These are phyloP conservation scores for Cladorrhinum sp. DNA, from an alignment of 2,329 filamentous ascomycete species.

Conservation along the genomic window DNA sequence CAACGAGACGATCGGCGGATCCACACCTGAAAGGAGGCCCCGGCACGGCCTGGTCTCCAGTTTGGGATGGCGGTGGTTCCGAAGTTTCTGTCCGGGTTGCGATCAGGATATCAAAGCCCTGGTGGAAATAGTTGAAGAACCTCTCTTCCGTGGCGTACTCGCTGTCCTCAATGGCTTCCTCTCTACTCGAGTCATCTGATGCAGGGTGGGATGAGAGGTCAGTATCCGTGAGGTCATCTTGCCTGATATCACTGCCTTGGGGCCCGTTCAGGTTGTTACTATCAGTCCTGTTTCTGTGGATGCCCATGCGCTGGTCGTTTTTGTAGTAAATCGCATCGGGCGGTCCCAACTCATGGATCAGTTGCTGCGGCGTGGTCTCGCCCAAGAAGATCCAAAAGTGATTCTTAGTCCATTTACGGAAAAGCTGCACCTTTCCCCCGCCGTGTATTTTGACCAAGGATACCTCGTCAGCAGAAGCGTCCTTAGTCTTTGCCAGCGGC, in stretches of 20 bases:
- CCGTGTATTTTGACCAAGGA: conserved; percentile 76
- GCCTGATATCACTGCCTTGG: conserved; percentile 42
- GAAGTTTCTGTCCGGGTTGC: conserved; percentile 69
- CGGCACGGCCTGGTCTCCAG: conserved; percentile 24
- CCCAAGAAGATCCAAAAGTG: conserved; percentile 73
- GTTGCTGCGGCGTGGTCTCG: conserved; percentile 86
- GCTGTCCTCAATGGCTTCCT: conserved; percentile 55
- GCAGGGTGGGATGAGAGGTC: conserved; percentile 73
- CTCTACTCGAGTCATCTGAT: conserved; percentile 60
- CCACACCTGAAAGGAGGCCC: conserved; percentile 39
- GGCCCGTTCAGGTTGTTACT: conserved; percentile 51
- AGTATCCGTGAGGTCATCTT: conserved; percentile 62
- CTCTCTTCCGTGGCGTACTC: conserved; percentile 62
- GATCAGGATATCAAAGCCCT: conserved; percentile 92
- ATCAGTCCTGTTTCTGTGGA: conserved; percentile 64
- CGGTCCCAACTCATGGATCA: conserved; percentile 85
- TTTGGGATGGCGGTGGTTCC: conserved; percentile 55
- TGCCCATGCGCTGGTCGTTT: conserved; percentile 82
- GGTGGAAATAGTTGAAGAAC: conserved; percentile 97
- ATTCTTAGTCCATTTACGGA: conserved; percentile 65
- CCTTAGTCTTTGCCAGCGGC: conserved; percentile 67
- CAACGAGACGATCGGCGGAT: conserved; percentile 67
- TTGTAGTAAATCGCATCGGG: conserved; percentile 94
- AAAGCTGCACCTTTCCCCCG: conserved; percentile 72
- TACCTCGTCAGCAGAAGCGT: conserved; percentile 83